Evolutionary conservation across 768 basidiomycete genomes (phyloP).

Genomic region (Pleurotus platypus): DNA sequence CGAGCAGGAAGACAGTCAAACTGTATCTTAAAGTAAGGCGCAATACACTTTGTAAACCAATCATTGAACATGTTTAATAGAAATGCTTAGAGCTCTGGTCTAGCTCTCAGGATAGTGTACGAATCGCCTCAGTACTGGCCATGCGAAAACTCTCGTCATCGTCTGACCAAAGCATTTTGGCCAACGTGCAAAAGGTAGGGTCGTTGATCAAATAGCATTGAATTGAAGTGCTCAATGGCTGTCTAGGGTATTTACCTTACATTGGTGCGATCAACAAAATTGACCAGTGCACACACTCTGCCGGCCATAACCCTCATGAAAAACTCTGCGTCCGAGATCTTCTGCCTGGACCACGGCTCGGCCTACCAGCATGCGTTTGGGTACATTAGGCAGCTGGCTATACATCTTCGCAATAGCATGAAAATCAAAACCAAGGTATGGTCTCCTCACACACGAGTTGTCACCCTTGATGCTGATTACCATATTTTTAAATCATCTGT

Average conservation of each 20-base stretch:
- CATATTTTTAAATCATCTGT: not conserved
- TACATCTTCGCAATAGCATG: constrained; percentile 89
- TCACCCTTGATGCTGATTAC: not conserved
- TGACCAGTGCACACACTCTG: constrained; percentile 81
- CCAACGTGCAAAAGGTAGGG: constrained; percentile 81
- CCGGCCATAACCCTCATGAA: constrained; percentile 97
- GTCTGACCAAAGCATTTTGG: constrained; percentile 76
- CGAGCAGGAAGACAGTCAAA: constrained; percentile 81
- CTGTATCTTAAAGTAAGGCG: constrained; percentile 74
- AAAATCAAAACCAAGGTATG: constrained; percentile 80
- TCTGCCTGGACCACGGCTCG: constrained; percentile 66
- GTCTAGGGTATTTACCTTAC: constrained; percentile 82
- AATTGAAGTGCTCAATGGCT: not conserved
- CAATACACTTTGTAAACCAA: not conserved
- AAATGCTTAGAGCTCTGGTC: constrained; percentile 85
- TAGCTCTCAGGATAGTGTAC: constrained; percentile 71
- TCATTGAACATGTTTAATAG: constrained; percentile 30
- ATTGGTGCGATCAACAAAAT: constrained; percentile 79
- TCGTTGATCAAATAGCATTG: not conserved
- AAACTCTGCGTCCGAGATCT: constrained; percentile 92
- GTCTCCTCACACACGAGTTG: constrained; percentile 5
- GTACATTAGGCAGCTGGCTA: constrained; percentile 92
- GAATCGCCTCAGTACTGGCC: constrained; percentile 84
- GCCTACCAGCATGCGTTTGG: constrained; percentile 95
- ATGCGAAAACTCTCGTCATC: constrained; percentile 76